phyloP scores from a whole-genome alignment of 108 stramenopile genomes.

The Cyclotella distinguenda region DNA sequence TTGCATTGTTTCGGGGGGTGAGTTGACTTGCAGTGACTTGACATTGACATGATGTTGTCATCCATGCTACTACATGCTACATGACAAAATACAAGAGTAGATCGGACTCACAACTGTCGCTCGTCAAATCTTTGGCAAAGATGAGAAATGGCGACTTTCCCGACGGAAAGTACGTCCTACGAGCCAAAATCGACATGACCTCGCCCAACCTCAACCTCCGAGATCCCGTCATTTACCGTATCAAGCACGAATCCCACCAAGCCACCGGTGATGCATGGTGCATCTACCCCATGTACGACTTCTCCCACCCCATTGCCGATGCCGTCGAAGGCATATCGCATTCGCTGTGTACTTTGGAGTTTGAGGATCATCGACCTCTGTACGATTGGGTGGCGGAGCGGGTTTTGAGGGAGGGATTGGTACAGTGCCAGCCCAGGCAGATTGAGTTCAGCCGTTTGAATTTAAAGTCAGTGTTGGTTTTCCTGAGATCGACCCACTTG shows the following conservation, averaged over 20 bases:
- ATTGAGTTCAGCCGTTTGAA: slow-evolving; percentile 93
- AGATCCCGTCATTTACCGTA: slow-evolving; percentile 91
- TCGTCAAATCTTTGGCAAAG: too few relatives aligned
- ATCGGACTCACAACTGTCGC: too few relatives aligned
- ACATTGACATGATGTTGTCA: too few relatives aligned
- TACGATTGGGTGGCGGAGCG: slow-evolving; percentile 91
- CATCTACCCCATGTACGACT: slow-evolving; percentile 96
- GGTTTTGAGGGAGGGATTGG: slow-evolving; percentile 63
- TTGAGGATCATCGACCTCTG: slow-evolving; percentile 91
- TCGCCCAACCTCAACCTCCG: slow-evolving; percentile 91
- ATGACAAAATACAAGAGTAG: too few relatives aligned
- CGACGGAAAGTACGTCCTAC: slow-evolving; percentile 76
- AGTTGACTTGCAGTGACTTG: neutral
- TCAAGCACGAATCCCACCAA: slow-evolving; percentile 87
- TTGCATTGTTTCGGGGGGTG: slow-evolving; percentile 74
- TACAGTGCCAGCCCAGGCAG: slow-evolving; percentile 72
- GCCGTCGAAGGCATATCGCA: slow-evolving; percentile 89
- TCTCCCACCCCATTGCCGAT: slow-evolving; percentile 90
- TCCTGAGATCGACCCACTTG: too few relatives aligned
- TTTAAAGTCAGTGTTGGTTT: slow-evolving; percentile 54
- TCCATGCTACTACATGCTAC: too few relatives aligned
- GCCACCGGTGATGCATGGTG: slow-evolving; percentile 89
- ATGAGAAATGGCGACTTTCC: slow-evolving; percentile 69
- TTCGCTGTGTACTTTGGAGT: slow-evolving; percentile 91
- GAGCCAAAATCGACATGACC: slow-evolving; percentile 93